phyloP scores from a whole-genome alignment of 768 basidiomycete species.

The Boletus vinaceobasis region DNA sequence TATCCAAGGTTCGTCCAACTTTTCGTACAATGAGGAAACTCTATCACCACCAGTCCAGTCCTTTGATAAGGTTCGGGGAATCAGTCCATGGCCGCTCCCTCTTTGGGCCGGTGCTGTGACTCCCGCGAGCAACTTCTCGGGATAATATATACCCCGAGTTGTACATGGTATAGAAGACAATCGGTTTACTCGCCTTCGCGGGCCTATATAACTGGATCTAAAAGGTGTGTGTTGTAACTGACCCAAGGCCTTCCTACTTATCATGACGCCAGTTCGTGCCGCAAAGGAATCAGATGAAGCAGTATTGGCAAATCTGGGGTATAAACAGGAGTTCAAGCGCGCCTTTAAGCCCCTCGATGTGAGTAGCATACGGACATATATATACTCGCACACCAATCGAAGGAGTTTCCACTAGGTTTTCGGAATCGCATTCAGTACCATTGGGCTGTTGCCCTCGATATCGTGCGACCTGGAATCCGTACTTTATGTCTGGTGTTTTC shows the following conservation, averaged over 20 bases:
- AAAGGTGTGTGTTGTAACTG: neutral
- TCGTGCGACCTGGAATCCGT: conserved; percentile 37
- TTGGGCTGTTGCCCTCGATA: conserved; percentile 62
- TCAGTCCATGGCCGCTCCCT: neutral
- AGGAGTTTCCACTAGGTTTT: conserved; percentile 48
- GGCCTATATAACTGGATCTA: neutral
- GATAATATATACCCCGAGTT: neutral
- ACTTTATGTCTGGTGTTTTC: neutral
- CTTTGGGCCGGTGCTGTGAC: neutral
- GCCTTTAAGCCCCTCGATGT: conserved; percentile 31
- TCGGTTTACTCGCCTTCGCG: neutral
- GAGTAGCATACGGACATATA: neutral
- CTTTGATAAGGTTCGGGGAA: neutral
- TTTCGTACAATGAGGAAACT: neutral
- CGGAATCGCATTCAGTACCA: conserved; percentile 65
- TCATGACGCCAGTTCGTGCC: neutral
- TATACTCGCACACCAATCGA: neutral
- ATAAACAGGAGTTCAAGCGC: conserved; percentile 35
- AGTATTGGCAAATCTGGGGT: conserved; percentile 27
- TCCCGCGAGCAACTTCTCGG: neutral
- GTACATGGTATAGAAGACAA: neutral
- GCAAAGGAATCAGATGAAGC: conserved; percentile 22
- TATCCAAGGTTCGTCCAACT: neutral
- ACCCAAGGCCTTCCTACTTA: neutral
- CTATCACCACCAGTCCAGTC: neutral